Evolutionary conservation across 768 basidiomycete genomes (phyloP).

Genomic region (Mycena leptocephala): DNA sequence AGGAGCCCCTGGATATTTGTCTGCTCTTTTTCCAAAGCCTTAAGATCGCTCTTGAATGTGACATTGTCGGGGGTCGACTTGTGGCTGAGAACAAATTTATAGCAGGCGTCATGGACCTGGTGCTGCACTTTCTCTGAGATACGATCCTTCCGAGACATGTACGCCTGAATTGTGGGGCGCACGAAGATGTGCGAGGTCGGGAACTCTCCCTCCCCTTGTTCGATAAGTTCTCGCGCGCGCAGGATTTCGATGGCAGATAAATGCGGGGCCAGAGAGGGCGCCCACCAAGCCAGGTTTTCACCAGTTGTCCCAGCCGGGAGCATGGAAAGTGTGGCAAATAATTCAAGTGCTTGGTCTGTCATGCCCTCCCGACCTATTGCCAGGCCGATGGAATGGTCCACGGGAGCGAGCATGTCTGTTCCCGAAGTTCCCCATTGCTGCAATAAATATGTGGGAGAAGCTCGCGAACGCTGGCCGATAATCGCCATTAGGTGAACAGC

Average conservation of each 20-base stretch:
- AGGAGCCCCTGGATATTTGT: slow-evolving; percentile 34
- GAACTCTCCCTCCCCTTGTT: slow-evolving; percentile 1
- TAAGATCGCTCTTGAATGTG: slow-evolving; percentile 9
- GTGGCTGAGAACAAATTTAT: slow-evolving; percentile 31
- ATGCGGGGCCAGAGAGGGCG: too few relatives aligned
- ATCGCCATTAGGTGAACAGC: too few relatives aligned
- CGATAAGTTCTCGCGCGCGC: slow-evolving; percentile 1
- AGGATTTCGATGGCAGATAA: slow-evolving; percentile 21
- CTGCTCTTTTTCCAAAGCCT: slow-evolving; percentile 12
- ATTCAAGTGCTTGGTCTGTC: too few relatives aligned
- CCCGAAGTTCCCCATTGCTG: too few relatives aligned
- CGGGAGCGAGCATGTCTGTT: too few relatives aligned
- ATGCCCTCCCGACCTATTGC: too few relatives aligned
- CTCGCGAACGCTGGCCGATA: too few relatives aligned
- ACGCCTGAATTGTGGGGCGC: slow-evolving; percentile 40
- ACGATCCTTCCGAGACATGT: slow-evolving; percentile 30
- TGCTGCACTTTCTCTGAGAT: slow-evolving; percentile 9
- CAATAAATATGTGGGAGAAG: too few relatives aligned
- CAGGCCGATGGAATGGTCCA: too few relatives aligned
- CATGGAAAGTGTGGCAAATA: too few relatives aligned
- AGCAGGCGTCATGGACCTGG: slow-evolving; percentile 31
- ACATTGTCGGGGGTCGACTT: slow-evolving; percentile 14
- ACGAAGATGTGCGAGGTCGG: slow-evolving; percentile 27
- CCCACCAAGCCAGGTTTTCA: too few relatives aligned
- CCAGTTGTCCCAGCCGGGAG: too few relatives aligned